phyloP scores from a whole-genome alignment of 768 basidiomycete species.

The Amanita subjunquillea region DNA sequence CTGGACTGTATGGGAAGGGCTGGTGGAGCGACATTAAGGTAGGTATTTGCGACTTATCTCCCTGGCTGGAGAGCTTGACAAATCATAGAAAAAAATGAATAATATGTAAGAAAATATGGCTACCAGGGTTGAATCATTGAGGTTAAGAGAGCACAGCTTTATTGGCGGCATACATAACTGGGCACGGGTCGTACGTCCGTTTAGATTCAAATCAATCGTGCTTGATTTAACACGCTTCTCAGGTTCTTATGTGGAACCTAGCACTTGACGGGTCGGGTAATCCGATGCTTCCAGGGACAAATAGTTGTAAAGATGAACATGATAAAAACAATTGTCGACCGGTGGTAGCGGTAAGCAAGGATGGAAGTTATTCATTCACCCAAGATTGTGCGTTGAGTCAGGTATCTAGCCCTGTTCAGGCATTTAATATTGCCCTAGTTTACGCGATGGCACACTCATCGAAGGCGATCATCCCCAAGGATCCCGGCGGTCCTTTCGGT shows the following conservation, averaged over 20 bases:
- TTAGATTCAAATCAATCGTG: neutral
- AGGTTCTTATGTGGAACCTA: too few species aligned
- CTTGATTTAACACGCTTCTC: too few species aligned
- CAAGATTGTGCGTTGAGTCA: slow-evolving; percentile 26
- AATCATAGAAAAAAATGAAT: slow-evolving; percentile 53
- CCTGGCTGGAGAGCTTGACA: neutral
- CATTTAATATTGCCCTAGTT: slow-evolving; percentile 22
- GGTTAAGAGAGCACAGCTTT: neutral
- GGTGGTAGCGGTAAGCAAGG: slow-evolving; percentile 55
- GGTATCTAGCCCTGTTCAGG: neutral
- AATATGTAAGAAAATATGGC: slow-evolving; percentile 32
- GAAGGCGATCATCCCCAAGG: slow-evolving; percentile 63
- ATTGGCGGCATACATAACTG: slow-evolving; percentile 4
- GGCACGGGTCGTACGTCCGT: slow-evolving; percentile 2
- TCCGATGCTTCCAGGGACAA: slow-evolving; percentile 54
- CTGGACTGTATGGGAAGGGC: slow-evolving; percentile 52
- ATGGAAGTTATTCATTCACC: slow-evolving; percentile 54
- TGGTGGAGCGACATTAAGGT: slow-evolving; percentile 81
- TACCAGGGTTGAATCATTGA: neutral
- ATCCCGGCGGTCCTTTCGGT: slow-evolving; percentile 57
- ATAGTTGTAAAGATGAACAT: slow-evolving; percentile 46
- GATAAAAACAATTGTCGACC: slow-evolving; percentile 33
- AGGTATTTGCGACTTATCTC: neutral
- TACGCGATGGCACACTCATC: slow-evolving; percentile 69
- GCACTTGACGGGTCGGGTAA: slow-evolving; percentile 33